Percentiles rank a stretch among this genome's conserved stretches.
Conservation (phyloP, 1,284 basidiomycete species). For the Singerocomus rubriflavus region DNA sequence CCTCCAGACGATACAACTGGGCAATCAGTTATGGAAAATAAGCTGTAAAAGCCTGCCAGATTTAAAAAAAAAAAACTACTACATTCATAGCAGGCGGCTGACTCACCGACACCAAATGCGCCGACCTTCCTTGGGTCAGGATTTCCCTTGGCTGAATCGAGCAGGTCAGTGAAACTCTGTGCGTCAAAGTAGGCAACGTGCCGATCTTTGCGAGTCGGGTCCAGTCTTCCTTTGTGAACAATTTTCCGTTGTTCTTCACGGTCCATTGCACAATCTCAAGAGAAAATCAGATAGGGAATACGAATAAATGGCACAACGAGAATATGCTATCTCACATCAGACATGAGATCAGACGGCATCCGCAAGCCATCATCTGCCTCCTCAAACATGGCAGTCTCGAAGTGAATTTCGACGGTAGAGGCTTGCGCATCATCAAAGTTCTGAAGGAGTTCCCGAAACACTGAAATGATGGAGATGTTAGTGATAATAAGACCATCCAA, state of each 20-base stretch:
- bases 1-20: too few species aligned
- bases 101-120: constrained; percentile 80
- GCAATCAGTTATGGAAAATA: too few species aligned
- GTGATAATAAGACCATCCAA: neutral
- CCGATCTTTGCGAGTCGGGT: constrained; percentile 85
- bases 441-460: constrained; percentile 89
- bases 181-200: constrained; percentile 30
- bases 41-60: constrained; percentile 58
- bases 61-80: too few species aligned
- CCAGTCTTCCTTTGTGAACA: constrained; percentile 87
- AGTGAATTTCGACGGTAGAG: constrained; percentile 76
- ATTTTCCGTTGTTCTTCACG: constrained; percentile 86
- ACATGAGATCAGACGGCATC: constrained; percentile 57
- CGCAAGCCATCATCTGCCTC: constrained; percentile 4
- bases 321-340: constrained; percentile 33
- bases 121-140: constrained; percentile 86
- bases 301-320: constrained; percentile 6
- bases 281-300: constrained; percentile 13
- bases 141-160: constrained; percentile 68
- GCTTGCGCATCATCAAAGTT: constrained; percentile 95
- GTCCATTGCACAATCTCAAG: constrained; percentile 67
- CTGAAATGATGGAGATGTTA: constrained; percentile 33
- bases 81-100: neutral
- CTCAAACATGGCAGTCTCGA: constrained; percentile 62
- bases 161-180: neutral